Evolutionary conservation across 306 rosid species (phyloP), one percentile per base, ranked within the genome.

Genomic region (Vachellia collinsii): DNA sequence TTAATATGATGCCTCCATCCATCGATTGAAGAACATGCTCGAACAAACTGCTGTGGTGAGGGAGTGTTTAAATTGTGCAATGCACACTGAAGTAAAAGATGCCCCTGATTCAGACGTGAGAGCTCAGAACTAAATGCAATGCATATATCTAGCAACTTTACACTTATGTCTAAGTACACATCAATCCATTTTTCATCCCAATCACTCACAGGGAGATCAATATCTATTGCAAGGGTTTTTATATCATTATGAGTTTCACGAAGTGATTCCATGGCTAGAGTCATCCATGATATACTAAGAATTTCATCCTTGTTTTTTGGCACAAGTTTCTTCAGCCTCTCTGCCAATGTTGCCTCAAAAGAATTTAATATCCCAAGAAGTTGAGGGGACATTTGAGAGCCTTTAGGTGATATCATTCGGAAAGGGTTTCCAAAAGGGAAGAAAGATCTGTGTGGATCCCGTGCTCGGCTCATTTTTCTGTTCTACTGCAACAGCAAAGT

Each of bases 121-220:
- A 93, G 86, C 90, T 93, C 97, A 12, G 94, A 93, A 85, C 94
- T 91, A 84, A 94, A 93, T 58, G 86, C 91, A 79, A 75, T 91
- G 85, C 99, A 90, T 63, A 94, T 63, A 77, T 94, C 97, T 2
- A 94, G 97, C 83, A 94, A 84, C 83, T 93, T 94, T 64, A 91
- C 92, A 85, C 97, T 94, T 66, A 93, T 80, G 82, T 91, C 97
- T 81, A 94, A 88, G 90, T 94, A 94, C 62, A 89, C 90, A 74
- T 94, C 97, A 77, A 93, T 85, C 99, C 99, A 94, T 61, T 91
- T 88, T 86, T 93, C 97, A 70, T 93, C 97, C 99, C 99, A 94
- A 58, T 89, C 88, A 73, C 71, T 74, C 9, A 91, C 87, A 0
- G 99, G 97, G 13, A 93, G 90, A 63, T 87, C 93, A 44, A 94